Percentiles rank a stretch among this genome's conserved stretches.
These are phyloP conservation scores for Coprinopsis cinerea DNA, from an alignment of 768 basidiomycete genomes.

Conservation along the genomic window DNA sequence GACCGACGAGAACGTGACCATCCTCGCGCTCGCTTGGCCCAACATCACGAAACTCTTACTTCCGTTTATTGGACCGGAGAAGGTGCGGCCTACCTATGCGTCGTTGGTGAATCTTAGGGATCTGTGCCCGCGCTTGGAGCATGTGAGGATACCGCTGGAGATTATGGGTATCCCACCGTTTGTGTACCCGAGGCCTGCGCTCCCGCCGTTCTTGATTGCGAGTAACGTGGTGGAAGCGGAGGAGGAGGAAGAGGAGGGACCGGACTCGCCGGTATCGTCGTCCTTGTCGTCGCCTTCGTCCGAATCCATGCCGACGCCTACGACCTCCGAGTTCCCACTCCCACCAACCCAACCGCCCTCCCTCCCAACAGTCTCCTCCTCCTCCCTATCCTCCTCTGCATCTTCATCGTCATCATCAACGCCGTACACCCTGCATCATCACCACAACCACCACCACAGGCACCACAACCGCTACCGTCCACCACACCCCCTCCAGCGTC, in stretches of 20 bases:
- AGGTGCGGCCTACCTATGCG: constrained; percentile 16
- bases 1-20: constrained; percentile 18
- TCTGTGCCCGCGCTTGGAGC: constrained; percentile 16
- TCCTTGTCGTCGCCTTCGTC: background rate
- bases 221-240: background rate
- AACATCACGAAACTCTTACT: constrained; percentile 20
- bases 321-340: too few species aligned
- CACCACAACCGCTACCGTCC: background rate
- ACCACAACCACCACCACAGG: background rate
- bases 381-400: too few species aligned
- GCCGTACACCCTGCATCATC: background rate
- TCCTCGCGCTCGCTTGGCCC: constrained; percentile 24
- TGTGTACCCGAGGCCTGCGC: constrained; percentile 9
- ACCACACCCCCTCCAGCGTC: constrained; percentile 8
- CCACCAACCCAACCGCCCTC: too few species aligned
- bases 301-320: too few species aligned
- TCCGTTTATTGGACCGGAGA: constrained; percentile 17
- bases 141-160: constrained; percentile 21
- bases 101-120: constrained; percentile 18
- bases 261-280: background rate
- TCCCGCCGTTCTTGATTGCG: background rate
- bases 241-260: too few species aligned
- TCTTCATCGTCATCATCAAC: background rate
- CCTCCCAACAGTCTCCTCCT: too few species aligned
- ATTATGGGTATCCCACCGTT: constrained; percentile 14